A percentile compares a stretch with the other conserved stretches of the same genome.
Evolutionary conservation across 768 basidiomycete genomes (phyloP).

Genomic region (Tricholoma flavovirens): DNA sequence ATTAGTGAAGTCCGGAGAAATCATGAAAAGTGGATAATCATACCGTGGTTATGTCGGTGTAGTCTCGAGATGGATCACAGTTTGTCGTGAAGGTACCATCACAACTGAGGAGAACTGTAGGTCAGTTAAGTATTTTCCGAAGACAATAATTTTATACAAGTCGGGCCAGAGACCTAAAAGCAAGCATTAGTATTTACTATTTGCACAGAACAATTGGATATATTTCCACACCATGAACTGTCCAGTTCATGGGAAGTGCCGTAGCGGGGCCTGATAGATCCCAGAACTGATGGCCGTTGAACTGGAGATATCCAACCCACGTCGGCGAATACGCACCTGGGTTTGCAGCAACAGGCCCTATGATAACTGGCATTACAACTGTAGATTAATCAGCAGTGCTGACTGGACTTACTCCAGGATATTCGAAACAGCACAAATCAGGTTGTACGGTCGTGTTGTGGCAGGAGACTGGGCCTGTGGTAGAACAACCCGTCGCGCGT

Average conservation of each 20-base stretch:
- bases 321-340: constrained; percentile 21
- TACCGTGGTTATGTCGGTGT: constrained; percentile 27
- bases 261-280: constrained; percentile 52
- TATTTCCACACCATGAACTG: constrained; percentile 55
- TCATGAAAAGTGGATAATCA: constrained; percentile 5
- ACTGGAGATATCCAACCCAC: no score
- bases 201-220: background rate
- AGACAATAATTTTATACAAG: constrained; percentile 31
- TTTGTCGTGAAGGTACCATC: constrained; percentile 34
- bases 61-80: constrained; percentile 34
- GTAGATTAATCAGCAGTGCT: background rate
- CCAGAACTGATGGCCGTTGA: constrained; percentile 53
- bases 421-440: constrained; percentile 59
- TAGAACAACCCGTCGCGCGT: constrained; percentile 37
- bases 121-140: background rate
- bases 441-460: constrained; percentile 40
- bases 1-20: constrained; percentile 10
- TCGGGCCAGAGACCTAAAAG: constrained; percentile 61
- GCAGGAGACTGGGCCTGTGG: constrained; percentile 47
- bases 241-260: constrained; percentile 67
- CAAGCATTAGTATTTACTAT: constrained; percentile 7
- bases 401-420: constrained; percentile 47
- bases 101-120: constrained; percentile 36
- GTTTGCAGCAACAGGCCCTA: constrained; percentile 58
- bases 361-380: background rate